Evolutionary conservation across 805 yeast genomes (phyloP), one percentile per base, ranked within the genome.

Genomic region (Barnettozyma sp.): DNA sequence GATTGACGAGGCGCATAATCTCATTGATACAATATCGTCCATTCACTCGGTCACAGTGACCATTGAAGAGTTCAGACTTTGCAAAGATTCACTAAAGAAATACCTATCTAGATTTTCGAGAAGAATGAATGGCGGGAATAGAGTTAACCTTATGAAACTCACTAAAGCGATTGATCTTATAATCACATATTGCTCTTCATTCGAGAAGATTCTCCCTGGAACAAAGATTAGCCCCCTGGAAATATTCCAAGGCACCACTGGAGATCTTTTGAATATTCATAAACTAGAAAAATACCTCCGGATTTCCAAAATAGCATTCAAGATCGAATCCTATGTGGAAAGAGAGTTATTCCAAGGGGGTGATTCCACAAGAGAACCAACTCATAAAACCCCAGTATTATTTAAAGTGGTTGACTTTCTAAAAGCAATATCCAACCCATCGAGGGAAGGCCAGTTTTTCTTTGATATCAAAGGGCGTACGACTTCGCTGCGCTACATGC

Each of bases 1-100:
- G 5, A 78, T 88, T 19, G 97, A 88, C 55, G 97, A 88, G 54
- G 97, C 97, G 0, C 97, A 88, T 53, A 88, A 88, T 53, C 60
- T 88, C 28, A 53, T 86, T 20, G 96, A 87, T 46, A 77, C 88
- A 0, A 73, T 88, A 3, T 71, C 79, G 2, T 60, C 81, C 2
- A 61, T 90, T 42, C 71, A 81, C 49, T 84, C 95, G 0, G 68
- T 76, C 2, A 56, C 70, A 4, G 61, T 88, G 1, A 61, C 81
- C 0, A 46, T 64, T 1, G 34, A 45, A 0, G 85, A 82, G 22
- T 60, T 85, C 8, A 27, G 45, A 2, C 29, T 41, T 0, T 68
- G 81, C 4, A 57, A 66, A 14, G 45, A 45, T 2, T 77, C 82
- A 0, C 49, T 88, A 26, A 63, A 69, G 28, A 43, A 49, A 0